These are phyloP conservation scores for Pestalotiopsis sp. DNA, from an alignment of 2,329 filamentous ascomycete species.

Conservation along the genomic window DNA sequence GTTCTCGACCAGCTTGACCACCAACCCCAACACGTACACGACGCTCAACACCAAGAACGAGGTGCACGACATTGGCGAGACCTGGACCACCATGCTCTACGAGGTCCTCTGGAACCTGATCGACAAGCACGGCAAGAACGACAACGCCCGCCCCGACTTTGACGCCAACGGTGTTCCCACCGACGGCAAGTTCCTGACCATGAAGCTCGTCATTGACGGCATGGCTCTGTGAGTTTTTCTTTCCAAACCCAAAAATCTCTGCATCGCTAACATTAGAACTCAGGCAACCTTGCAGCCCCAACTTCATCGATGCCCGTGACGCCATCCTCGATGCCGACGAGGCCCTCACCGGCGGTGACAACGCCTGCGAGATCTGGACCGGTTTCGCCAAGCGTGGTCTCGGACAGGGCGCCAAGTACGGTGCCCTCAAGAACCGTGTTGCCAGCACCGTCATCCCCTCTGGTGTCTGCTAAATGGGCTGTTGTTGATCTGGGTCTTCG, in stretches of 20 bases:
- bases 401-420: slow-evolving; percentile 37
- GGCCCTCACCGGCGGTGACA: slow-evolving; percentile 48
- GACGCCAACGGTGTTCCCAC: slow-evolving; percentile 43
- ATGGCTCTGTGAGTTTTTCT: slow-evolving; percentile 42
- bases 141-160: slow-evolving; percentile 39
- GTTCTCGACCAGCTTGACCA: slow-evolving; percentile 46
- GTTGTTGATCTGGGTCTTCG: not conserved
- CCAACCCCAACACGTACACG: slow-evolving; percentile 49
- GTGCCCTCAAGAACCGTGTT: slow-evolving; percentile 21
- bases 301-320: slow-evolving; percentile 49
- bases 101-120: slow-evolving; percentile 57
- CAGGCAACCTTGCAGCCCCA: slow-evolving; percentile 53
- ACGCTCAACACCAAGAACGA: slow-evolving; percentile 38
- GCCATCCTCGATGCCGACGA: slow-evolving; percentile 53
- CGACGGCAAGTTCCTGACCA: slow-evolving; percentile 48
- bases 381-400: slow-evolving; percentile 55
- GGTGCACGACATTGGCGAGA: slow-evolving; percentile 47
- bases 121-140: slow-evolving; percentile 52
- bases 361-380: slow-evolving; percentile 51
- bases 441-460: slow-evolving; percentile 32
- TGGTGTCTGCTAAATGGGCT: slow-evolving; percentile 30
- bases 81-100: slow-evolving; percentile 55
- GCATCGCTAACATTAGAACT: not conserved
- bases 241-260: slow-evolving; percentile 4
- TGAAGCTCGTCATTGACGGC: slow-evolving; percentile 52